phyloP scores from a whole-genome alignment of 257 asterid genomes.

The Asclepias syriaca region DNA sequence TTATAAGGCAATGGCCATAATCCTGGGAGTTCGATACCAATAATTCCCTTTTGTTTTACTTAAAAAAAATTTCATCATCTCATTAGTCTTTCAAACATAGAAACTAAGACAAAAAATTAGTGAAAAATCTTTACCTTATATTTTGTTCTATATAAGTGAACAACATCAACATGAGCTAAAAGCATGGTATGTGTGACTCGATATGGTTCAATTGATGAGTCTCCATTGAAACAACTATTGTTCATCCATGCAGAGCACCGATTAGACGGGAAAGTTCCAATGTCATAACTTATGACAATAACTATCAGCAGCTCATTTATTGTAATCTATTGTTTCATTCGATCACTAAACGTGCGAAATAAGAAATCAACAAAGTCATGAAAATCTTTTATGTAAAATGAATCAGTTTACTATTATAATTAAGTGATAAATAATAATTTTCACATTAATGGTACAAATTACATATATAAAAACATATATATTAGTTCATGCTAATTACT shows the following conservation, averaged over 20 bases:
- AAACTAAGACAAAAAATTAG: too few relatives aligned
- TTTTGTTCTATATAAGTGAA: too few relatives aligned
- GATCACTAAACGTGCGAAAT: background rate
- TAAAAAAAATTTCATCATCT: too few relatives aligned
- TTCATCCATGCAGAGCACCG: slow-evolving; percentile 2
- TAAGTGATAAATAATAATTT: too few relatives aligned
- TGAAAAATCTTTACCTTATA: too few relatives aligned
- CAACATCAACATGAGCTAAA: too few relatives aligned
- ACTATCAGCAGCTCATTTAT: background rate
- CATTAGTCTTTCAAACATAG: too few relatives aligned
- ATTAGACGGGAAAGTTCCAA: background rate
- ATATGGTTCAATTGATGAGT: slow-evolving; percentile 1
- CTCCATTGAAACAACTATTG: background rate
- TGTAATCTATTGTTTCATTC: slow-evolving; percentile 10
- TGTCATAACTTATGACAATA: background rate
- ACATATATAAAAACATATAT: too few relatives aligned
- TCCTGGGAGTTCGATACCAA: too few relatives aligned
- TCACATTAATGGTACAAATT: too few relatives aligned
- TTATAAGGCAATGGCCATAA: too few relatives aligned
- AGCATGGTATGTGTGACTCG: background rate
- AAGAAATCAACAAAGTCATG: background rate
- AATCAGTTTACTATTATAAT: background rate
- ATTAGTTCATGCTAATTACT: background rate
- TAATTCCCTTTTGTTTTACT: too few relatives aligned
- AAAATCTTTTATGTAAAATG: background rate